Evolutionary conservation across 176 grass and related monocot genomes (phyloP), one percentile per base, ranked within the genome.

Genomic region (Avena eriantha): DNA sequence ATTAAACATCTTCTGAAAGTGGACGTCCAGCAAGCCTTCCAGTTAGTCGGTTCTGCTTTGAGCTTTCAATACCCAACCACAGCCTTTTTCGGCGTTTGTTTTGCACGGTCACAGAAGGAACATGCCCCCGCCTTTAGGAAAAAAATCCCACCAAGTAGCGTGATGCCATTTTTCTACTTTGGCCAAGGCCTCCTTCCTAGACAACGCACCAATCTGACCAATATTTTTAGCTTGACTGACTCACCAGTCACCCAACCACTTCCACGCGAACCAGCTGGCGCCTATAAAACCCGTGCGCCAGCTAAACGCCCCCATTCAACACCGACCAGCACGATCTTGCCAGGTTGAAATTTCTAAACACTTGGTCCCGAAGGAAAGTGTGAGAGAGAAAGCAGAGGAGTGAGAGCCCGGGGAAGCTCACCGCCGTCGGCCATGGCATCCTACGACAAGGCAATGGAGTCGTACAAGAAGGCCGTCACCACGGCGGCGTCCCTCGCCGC

Each of bases 391-490:
- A 73, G 22, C 66, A 71, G 48, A 17, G 47, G 19, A 57, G 67
- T 19, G 47, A 53, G 75, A 77, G 75, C 74, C n/a, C 46, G 24
- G 46, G 50, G 72, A 75, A 75, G 53, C 21, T 43, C 51, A 2
- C 1, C 17, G 59, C 78, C 41, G 63, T 33, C 35, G 12, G 77
- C 66, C 85, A 90, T 90, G 89, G 85, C 89, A 57, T 87, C 67
- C 24, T 87, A 90, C 80, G 89, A 90, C 89, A 87, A 83, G 89
- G 49, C 86, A 19, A 79, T 95, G 0, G 96, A 98, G 77, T 85
- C 90, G 5, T 95, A 95, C 84, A 95, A 98, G 89, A 93, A 84
- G 67, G 79, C 82, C 12, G 43, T 98, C 55, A 87, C 96, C 19
- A 80, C 89, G 24, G 91, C 88, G 2, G 96, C 96, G 19, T 98